Evolutionary conservation across 345 rosid genomes (phyloP).

Genomic region (Brassica incana): DNA sequence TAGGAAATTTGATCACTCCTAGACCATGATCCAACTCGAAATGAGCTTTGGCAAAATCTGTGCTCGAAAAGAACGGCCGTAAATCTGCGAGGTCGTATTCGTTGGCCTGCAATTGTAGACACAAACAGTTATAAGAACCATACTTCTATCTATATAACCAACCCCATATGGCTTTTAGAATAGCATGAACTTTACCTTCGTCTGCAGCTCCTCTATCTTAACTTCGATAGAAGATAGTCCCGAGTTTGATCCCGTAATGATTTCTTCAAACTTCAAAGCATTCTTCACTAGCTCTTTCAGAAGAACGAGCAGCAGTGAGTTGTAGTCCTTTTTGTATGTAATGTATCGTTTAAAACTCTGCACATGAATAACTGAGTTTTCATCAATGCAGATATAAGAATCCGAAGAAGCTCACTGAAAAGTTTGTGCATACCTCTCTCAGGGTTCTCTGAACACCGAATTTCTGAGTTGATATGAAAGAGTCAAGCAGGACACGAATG

Average conservation of each 20-base stretch:
- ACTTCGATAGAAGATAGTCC: slow-evolving; percentile 61
- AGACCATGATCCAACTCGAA: slow-evolving; percentile 62
- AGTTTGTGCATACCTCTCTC: slow-evolving; percentile 59
- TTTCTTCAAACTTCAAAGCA: slow-evolving; percentile 82
- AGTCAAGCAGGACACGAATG: slow-evolving; percentile 80
- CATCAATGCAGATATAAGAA: not conserved
- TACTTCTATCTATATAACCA: not conserved
- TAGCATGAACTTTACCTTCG: slow-evolving; percentile 51
- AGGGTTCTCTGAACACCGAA: slow-evolving; percentile 95
- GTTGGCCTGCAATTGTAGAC: slow-evolving; percentile 59
- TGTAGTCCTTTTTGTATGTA: slow-evolving; percentile 86
- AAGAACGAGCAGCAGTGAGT: slow-evolving; percentile 74
- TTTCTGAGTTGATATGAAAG: slow-evolving; percentile 95
- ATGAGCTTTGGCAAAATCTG: slow-evolving; percentile 60
- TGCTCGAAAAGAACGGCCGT: slow-evolving; percentile 72
- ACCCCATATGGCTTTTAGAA: not conserved
- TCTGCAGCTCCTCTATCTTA: slow-evolving; percentile 70
- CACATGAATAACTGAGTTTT: slow-evolving; percentile 17
- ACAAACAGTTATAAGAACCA: not conserved
- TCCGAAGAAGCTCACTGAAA: not conserved
- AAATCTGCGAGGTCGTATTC: slow-evolving; percentile 79
- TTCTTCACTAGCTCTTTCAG: slow-evolving; percentile 79
- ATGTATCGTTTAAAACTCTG: slow-evolving; percentile 94
- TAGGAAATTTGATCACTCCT: slow-evolving; percentile 58
- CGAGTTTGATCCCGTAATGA: slow-evolving; percentile 71